These are phyloP conservation scores for Diddensiella caesifluorescens DNA, from an alignment of 805 yeast species.

Conservation along the genomic window DNA sequence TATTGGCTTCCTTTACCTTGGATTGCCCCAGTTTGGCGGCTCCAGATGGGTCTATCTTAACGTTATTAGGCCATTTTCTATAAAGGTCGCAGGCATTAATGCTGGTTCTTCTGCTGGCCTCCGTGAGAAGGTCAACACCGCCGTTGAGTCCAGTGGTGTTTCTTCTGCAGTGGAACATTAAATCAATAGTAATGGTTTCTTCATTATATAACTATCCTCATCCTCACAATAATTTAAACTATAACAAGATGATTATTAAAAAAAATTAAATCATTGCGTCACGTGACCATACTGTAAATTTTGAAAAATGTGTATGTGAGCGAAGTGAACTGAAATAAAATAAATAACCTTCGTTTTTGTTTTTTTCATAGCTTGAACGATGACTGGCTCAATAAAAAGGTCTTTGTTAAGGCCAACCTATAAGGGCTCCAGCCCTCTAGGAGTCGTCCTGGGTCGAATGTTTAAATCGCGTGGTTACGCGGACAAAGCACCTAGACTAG, in stretches of 20 bases:
- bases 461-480: conserved; percentile 3
- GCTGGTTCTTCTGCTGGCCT: conserved; percentile 26
- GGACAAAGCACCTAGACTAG: background rate
- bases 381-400: too few relatives aligned
- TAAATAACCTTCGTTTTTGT: too few relatives aligned
- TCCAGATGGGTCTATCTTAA: conserved; percentile 64
- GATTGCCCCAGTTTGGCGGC: conserved; percentile 84
- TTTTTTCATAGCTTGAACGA: too few relatives aligned
- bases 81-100: conserved; percentile 29
- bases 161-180: conserved; percentile 19
- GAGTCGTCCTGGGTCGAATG: too few relatives aligned
- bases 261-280: background rate
- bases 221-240: background rate
- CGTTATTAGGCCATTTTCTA: conserved; percentile 60
- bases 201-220: background rate
- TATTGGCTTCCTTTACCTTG: conserved; percentile 76
- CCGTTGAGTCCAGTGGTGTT: conserved; percentile 17
- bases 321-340: too few relatives aligned
- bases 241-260: too few relatives aligned
- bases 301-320: too few relatives aligned
- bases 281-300: too few relatives aligned
- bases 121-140: conserved; percentile 30
- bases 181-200: background rate
- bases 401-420: too few relatives aligned
- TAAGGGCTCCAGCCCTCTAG: too few relatives aligned